Percentiles rank a stretch among this genome's conserved stretches.
These are phyloP conservation scores for Termitomyces sp. DNA, from an alignment of 768 basidiomycete genomes.

Conservation along the genomic window DNA sequence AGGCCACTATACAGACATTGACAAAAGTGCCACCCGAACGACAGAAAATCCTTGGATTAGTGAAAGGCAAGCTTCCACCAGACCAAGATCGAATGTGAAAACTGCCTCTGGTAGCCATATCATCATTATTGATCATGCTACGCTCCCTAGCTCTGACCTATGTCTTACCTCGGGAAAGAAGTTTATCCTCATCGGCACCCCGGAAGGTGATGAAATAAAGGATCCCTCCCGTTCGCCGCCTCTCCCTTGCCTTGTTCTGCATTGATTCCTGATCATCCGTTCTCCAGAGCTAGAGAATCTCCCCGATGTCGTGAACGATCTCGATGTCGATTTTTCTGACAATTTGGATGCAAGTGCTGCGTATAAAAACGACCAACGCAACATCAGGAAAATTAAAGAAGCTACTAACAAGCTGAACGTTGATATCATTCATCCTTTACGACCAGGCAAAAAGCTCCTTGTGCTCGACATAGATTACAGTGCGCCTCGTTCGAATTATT, in stretches of 20 bases:
- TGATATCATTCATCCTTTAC: constrained; percentile 71
- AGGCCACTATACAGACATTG: constrained; percentile 55
- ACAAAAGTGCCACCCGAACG: constrained; percentile 80
- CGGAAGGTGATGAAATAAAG: constrained; percentile 80
- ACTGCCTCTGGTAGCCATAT: background rate
- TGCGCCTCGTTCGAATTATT: constrained; percentile 23
- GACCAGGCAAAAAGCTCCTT: constrained; percentile 73
- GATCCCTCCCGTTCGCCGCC: constrained; percentile 55
- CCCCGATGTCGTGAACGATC: constrained; percentile 72
- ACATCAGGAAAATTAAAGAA: constrained; percentile 76
- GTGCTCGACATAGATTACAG: constrained; percentile 91
- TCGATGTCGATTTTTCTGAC: constrained; percentile 75
- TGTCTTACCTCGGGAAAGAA: constrained; percentile 57
- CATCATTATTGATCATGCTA: background rate
- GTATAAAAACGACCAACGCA: constrained; percentile 73
- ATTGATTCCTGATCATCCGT: background rate
- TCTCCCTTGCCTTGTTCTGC: background rate
- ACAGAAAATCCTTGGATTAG: constrained; percentile 84
- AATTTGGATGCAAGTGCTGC: constrained; percentile 49
- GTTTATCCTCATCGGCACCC: constrained; percentile 84
- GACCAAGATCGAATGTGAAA: constrained; percentile 63
- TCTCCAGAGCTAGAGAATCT: constrained; percentile 52
- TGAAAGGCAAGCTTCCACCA: constrained; percentile 75
- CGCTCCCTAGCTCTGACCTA: constrained; percentile 45
- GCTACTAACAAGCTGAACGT: constrained; percentile 57